A percentile compares a stretch with the other conserved stretches of the same genome.
Conservation (phyloP, 1,139 yeast species). For the Yamadazyma dushanensis region DNA sequence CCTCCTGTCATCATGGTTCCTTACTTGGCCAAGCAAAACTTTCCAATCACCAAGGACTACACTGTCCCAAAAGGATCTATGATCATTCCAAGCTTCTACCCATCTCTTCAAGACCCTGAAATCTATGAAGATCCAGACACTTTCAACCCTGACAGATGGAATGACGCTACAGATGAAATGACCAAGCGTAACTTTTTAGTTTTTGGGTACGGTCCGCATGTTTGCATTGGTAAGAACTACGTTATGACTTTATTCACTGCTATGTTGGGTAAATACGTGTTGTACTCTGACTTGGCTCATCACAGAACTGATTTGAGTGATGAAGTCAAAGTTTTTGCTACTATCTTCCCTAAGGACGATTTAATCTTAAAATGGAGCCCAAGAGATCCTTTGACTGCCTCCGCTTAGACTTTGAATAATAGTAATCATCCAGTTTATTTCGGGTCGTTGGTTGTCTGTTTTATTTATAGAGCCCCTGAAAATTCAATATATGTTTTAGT, state of each 20-base stretch:
- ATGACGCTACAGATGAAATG: conserved; percentile 42
- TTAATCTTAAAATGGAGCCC: conserved; percentile 71
- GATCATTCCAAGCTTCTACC: conserved; percentile 94
- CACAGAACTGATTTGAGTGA: conserved; percentile 81
- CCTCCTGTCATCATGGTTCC: conserved; percentile 99
- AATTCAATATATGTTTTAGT: conserved; percentile 1
- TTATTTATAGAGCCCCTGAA: background rate
- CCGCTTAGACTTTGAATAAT: background rate
- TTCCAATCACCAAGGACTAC: conserved; percentile 80
- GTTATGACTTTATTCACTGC: conserved; percentile 89
- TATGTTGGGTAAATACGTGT: conserved; percentile 83
- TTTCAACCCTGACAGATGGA: conserved; percentile 96
- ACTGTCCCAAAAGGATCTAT: conserved; percentile 96
- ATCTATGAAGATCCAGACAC: conserved; percentile 92
- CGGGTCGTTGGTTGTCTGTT: background rate
- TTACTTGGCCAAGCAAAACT: conserved; percentile 81
- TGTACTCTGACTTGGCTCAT: conserved; percentile 80
- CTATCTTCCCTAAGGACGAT: conserved; percentile 97
- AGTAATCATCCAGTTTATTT: too few relatives aligned
- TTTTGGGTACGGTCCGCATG: conserved; percentile 96
- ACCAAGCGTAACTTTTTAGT: conserved; percentile 92
- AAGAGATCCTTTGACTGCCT: conserved; percentile 49
- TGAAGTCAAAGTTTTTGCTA: conserved; percentile 93
- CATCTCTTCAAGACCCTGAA: conserved; percentile 95
- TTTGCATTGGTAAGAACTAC: conserved; percentile 90